A percentile compares a stretch with the other conserved stretches of the same genome.
Conservation (phyloP, 2,329 filamentous ascomycete genomes). For the Diaporthe ampelina region DNA sequence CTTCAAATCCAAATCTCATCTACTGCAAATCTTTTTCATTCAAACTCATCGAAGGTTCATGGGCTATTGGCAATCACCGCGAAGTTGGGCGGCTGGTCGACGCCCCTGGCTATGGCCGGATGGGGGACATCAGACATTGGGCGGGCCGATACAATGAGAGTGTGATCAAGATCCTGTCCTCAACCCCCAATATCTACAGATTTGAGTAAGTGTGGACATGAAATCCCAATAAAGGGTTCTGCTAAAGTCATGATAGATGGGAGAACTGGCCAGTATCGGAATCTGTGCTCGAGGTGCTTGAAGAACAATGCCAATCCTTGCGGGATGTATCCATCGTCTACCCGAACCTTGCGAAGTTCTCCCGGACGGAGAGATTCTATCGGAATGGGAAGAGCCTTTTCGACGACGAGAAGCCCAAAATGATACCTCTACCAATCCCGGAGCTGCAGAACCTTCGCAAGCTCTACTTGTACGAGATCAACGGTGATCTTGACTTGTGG, state of each 20-base stretch:
- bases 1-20: background rate
- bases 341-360: slow-evolving; percentile 4
- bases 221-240: no score
- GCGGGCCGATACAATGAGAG: slow-evolving; percentile 35
- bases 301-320: slow-evolving; percentile 23
- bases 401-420: background rate
- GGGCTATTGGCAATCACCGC: slow-evolving; percentile 33
- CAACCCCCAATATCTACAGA: slow-evolving; percentile 7
- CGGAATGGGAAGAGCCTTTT: background rate
- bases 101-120: slow-evolving; percentile 24
- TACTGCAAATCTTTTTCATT: slow-evolving; percentile 20
- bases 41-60: slow-evolving; percentile 36
- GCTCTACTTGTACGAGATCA: slow-evolving; percentile 35
- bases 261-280: slow-evolving; percentile 36
- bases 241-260: background rate
- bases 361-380: slow-evolving; percentile 22
- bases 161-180: background rate
- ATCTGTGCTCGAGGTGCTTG: slow-evolving; percentile 1
- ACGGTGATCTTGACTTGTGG: slow-evolving; percentile 29
- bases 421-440: slow-evolving; percentile 23
- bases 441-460: slow-evolving; percentile 36
- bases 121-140: slow-evolving; percentile 34
- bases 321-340: slow-evolving; percentile 33
- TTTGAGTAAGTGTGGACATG: slow-evolving; percentile 23
- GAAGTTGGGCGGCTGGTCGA: slow-evolving; percentile 34